phyloP scores from a whole-genome alignment of 2,329 filamentous ascomycete species.

The Penicillium nordicum region DNA sequence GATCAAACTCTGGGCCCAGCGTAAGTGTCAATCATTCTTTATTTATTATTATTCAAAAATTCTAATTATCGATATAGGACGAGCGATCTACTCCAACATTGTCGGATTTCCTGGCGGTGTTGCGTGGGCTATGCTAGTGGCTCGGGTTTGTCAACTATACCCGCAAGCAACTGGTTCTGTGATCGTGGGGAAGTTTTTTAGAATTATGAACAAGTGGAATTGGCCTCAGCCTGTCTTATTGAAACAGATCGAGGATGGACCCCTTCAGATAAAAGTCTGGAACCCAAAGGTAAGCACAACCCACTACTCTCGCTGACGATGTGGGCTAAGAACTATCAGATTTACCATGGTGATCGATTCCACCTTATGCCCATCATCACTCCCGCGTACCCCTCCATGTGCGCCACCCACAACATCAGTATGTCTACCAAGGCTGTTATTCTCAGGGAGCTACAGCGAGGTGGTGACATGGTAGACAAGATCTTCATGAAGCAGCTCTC shows the following conservation, averaged over 20 bases:
- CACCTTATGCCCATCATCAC: constrained; percentile 99
- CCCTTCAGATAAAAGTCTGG: constrained; percentile 82
- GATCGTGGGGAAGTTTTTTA: constrained; percentile 90
- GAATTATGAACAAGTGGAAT: constrained; percentile 83
- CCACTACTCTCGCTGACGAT: neutral
- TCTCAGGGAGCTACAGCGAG: constrained; percentile 74
- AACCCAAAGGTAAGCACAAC: constrained; percentile 71
- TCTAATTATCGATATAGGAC: constrained; percentile 43
- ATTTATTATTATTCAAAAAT: neutral
- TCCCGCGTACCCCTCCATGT: constrained; percentile 96
- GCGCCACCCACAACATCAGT: constrained; percentile 91
- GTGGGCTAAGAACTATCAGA: constrained; percentile 42
- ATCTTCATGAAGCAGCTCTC: constrained; percentile 72
- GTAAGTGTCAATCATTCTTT: constrained; percentile 32
- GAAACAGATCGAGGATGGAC: constrained; percentile 79
- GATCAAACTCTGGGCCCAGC: constrained; percentile 94
- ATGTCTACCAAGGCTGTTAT: constrained; percentile 82
- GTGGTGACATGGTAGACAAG: constrained; percentile 69
- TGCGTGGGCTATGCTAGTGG: constrained; percentile 97
- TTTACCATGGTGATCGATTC: constrained; percentile 75
- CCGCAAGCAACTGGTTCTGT: constrained; percentile 86
- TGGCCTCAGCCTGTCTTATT: constrained; percentile 94
- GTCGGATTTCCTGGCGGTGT: constrained; percentile 96
- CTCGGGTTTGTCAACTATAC: constrained; percentile 92
- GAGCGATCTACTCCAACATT: constrained; percentile 92